These are phyloP conservation scores for Elsinoe perseae DNA, from an alignment of 2,329 filamentous ascomycete species.

Conservation along the genomic window DNA sequence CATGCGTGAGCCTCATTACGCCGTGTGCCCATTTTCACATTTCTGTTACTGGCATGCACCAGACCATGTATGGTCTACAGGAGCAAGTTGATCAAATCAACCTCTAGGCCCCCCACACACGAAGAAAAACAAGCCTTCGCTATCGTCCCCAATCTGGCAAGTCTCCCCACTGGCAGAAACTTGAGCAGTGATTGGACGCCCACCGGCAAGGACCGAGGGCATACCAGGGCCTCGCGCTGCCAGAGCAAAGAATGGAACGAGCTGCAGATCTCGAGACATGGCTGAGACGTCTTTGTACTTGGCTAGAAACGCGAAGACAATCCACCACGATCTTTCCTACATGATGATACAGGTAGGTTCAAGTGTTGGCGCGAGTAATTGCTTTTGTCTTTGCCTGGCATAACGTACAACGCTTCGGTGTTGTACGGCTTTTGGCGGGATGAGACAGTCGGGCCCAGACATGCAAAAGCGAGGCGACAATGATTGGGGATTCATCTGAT, in stretches of 20 bases:
- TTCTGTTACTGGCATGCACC: not conserved
- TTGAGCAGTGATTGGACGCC: not conserved
- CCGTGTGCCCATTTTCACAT: not conserved
- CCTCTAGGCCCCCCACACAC: no score
- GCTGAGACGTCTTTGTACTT: not conserved
- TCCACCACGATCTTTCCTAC: not conserved
- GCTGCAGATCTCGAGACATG: constrained; percentile 8
- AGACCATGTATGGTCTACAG: not conserved
- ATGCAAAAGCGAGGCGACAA: not conserved
- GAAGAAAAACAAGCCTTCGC: not conserved
- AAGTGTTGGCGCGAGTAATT: not conserved
- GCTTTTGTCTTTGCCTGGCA: not conserved
- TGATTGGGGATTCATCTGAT: not conserved
- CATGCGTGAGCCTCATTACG: not conserved
- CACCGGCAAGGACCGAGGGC: not conserved
- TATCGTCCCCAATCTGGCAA: not conserved
- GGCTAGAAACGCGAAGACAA: not conserved
- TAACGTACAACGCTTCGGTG: not conserved
- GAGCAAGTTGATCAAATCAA: not conserved
- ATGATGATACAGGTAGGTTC: not conserved
- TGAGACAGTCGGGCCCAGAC: not conserved
- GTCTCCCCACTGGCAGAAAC: not conserved
- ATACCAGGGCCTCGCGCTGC: not conserved
- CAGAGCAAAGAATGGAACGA: constrained; percentile 3
- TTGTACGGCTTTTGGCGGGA: not conserved